Conservation (phyloP, 345 rosid genomes). For the Dovyalis caffra region DNA sequence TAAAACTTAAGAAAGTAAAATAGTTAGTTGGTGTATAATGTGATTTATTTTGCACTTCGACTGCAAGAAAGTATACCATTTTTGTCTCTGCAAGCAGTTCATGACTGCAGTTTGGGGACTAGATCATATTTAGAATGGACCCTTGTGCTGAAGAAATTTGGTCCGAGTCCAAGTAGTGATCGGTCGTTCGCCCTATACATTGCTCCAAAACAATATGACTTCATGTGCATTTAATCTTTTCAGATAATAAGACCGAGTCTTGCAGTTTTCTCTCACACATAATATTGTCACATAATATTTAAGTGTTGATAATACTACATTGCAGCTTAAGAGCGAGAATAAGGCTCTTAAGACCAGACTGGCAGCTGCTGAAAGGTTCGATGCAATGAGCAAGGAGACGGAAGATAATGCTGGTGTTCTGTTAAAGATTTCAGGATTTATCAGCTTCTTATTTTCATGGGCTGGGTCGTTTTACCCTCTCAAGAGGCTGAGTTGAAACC, state of each 20-base stretch:
- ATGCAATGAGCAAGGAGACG: constrained; percentile 7
- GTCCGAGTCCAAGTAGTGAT: neutral
- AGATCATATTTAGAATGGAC: neutral
- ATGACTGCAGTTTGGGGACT: neutral
- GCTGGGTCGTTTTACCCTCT: constrained; percentile 6
- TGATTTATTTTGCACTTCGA: neutral
- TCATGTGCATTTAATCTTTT: neutral
- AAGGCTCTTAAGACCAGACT: constrained; percentile 40
- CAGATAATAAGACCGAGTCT: no score
- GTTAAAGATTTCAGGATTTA: constrained; percentile 15
- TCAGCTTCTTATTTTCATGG: constrained; percentile 21
- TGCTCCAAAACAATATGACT: neutral
- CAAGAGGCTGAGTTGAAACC: constrained; percentile 15
- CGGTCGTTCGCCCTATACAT: neutral
- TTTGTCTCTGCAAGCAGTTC: neutral
- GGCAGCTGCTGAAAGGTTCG: constrained; percentile 25
- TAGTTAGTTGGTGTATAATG: neutral
- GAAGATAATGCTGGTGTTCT: constrained; percentile 12
- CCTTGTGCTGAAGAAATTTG: neutral
- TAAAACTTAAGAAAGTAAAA: neutral
- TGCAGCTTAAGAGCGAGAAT: constrained; percentile 52
- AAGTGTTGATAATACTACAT: neutral
- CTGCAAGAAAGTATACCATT: neutral
- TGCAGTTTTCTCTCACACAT: no score
- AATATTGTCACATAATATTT: no score